Conservation (phyloP, 169 alveolate genomes). For the Pseudocohnilembus persalinus region DNA sequence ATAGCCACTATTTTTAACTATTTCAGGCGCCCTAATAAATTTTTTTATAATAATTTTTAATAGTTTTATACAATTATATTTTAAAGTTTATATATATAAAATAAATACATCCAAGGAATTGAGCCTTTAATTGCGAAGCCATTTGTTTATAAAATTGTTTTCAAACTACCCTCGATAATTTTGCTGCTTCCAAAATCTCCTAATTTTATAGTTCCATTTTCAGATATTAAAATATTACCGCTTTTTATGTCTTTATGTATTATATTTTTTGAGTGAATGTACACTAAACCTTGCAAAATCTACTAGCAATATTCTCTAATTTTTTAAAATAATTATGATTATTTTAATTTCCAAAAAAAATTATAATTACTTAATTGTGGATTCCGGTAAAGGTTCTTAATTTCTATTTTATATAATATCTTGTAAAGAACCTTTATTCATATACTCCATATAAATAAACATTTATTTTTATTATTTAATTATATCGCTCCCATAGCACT, state of each 20-base stretch:
- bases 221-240: slow-evolving; percentile 71
- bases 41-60: slow-evolving; percentile 40
- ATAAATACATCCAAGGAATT: not conserved
- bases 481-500: not conserved
- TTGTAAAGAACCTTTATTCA: slow-evolving; percentile 48
- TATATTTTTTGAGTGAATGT: slow-evolving; percentile 67
- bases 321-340: not conserved
- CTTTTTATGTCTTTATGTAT: slow-evolving; percentile 84
- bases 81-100: too few relatives aligned
- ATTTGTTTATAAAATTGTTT: slow-evolving; percentile 58
- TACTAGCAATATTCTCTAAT: slow-evolving; percentile 1
- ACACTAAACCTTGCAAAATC: slow-evolving; percentile 70
- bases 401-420: slow-evolving; percentile 33
- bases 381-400: not conserved
- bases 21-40: slow-evolving; percentile 91
- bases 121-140: not conserved
- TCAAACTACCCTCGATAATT: slow-evolving; percentile 10
- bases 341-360: too few relatives aligned
- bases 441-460: slow-evolving; percentile 55
- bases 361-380: not conserved
- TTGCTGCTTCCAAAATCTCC: slow-evolving; percentile 57
- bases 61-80: too few relatives aligned
- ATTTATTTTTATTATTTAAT: slow-evolving; percentile 18
- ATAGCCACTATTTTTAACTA: slow-evolving; percentile 63
- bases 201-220: slow-evolving; percentile 71